A percentile compares a stretch with the other conserved stretches of the same genome.
phyloP scores from a whole-genome alignment of 305 asterid species.

The Fraxinus dipetala region DNA sequence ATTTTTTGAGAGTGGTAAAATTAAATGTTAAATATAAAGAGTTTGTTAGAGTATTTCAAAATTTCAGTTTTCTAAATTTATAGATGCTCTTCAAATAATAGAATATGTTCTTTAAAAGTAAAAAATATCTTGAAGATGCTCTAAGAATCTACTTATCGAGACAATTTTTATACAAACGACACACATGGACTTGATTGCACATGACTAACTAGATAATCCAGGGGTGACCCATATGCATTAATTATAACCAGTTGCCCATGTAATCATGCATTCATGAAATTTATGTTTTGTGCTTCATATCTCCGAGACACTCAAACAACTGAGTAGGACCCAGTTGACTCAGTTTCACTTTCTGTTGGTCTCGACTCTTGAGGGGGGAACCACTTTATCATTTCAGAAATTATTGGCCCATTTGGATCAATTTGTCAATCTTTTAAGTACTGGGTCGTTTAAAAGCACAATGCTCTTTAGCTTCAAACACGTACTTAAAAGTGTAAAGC shows the following conservation, averaged over 20 bases:
- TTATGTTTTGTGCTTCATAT: neutral
- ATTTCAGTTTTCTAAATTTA: too few species aligned
- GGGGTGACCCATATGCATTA: conserved; percentile 18
- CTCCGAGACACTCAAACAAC: neutral
- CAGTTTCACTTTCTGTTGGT: neutral
- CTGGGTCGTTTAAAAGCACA: neutral
- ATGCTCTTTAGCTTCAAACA: neutral
- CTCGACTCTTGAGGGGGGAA: neutral
- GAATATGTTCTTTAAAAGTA: too few species aligned
- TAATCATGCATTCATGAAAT: conserved; percentile 38
- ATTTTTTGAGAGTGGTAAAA: too few species aligned
- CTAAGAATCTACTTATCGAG: neutral
- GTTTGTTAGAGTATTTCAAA: too few species aligned
- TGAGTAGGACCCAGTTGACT: neutral
- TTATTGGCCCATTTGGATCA: neutral
- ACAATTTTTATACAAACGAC: neutral
- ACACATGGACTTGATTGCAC: neutral
- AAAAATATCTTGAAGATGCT: too few species aligned
- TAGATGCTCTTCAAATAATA: too few species aligned
- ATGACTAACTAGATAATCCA: neutral
- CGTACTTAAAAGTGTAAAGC: neutral
- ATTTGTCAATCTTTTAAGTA: neutral
- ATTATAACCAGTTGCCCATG: conserved; percentile 17
- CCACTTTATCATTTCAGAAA: neutral
- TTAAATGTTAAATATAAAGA: too few species aligned